phyloP scores from a whole-genome alignment of 2,329 filamentous ascomycete species.

The Cercospora berteroae region DNA sequence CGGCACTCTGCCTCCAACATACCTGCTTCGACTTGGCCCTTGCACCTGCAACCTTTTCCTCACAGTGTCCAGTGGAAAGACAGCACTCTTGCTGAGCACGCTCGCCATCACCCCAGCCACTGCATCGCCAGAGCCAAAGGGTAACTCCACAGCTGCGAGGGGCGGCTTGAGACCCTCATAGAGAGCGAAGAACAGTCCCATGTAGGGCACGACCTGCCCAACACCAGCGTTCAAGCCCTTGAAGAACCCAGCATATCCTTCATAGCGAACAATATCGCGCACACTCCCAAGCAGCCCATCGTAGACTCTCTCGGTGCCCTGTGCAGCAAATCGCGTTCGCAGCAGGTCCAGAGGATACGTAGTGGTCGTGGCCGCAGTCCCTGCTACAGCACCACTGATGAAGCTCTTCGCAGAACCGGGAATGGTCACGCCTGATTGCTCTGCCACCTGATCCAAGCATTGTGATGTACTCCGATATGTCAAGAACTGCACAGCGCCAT shows the following conservation, averaged over 20 bases:
- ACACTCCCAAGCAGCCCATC: slow-evolving; percentile 66
- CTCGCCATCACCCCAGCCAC: slow-evolving; percentile 77
- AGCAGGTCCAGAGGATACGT: slow-evolving; percentile 95
- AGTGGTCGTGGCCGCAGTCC: slow-evolving; percentile 73
- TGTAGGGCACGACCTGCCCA: slow-evolving; percentile 88
- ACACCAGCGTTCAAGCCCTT: slow-evolving; percentile 79
- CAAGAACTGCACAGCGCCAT: slow-evolving; percentile 85
- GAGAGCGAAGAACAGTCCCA: slow-evolving; percentile 91
- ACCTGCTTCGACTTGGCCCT: slow-evolving; percentile 75
- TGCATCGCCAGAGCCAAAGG: slow-evolving; percentile 74
- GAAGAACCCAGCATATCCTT: slow-evolving; percentile 81
- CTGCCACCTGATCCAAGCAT: slow-evolving; percentile 57
- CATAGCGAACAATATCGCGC: slow-evolving; percentile 67
- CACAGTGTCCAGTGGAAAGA: slow-evolving; percentile 91
- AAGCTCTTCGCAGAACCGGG: slow-evolving; percentile 74
- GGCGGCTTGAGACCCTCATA: slow-evolving; percentile 70
- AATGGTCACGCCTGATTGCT: slow-evolving; percentile 51
- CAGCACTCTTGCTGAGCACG: slow-evolving; percentile 77
- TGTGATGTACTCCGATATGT: slow-evolving; percentile 75
- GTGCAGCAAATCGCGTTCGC: slow-evolving; percentile 93
- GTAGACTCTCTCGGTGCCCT: slow-evolving; percentile 81
- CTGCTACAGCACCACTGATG: slow-evolving; percentile 76
- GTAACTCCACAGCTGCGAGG: slow-evolving; percentile 51
- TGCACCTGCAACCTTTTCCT: slow-evolving; percentile 93
- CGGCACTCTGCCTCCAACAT: slow-evolving; percentile 77